Percentiles rank a stretch among this genome's conserved stretches.
phyloP scores from a whole-genome alignment of 164 flowering plant species.

The Akebia trifoliata region DNA sequence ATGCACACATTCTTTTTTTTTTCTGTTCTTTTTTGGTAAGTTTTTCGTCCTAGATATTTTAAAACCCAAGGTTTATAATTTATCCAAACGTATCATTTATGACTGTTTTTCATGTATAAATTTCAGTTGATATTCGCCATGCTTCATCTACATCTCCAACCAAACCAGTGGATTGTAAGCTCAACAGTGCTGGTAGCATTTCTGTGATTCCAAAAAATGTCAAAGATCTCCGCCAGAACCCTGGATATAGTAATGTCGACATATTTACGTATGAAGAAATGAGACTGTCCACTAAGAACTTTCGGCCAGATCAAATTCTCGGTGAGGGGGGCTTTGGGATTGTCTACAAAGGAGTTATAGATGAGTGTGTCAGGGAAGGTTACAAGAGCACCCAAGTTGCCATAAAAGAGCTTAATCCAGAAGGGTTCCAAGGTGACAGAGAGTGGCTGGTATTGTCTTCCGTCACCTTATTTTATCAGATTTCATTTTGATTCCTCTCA shows the following conservation, averaged over 20 bases:
- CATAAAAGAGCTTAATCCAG: constrained; percentile 78
- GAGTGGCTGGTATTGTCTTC: constrained; percentile 96
- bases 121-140: constrained; percentile 8
- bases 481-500: constrained; percentile 1
- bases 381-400: constrained; percentile 65
- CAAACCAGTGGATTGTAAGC: constrained; percentile 11
- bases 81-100: too few species aligned
- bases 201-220: constrained; percentile 48
- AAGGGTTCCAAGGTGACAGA: constrained; percentile 83
- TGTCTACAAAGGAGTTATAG: constrained; percentile 84
- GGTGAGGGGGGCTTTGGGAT: constrained; percentile 98
- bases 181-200: constrained; percentile 16
- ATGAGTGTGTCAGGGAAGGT: constrained; percentile 70
- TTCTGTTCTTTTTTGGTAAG: too few species aligned
- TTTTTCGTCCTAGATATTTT: too few species aligned
- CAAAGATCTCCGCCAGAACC: constrained; percentile 58
- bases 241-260: constrained; percentile 59
- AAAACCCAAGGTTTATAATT: too few species aligned
- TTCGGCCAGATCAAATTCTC: constrained; percentile 72
- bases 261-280: constrained; percentile 78
- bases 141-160: constrained; percentile 9
- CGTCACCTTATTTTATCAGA: constrained; percentile 7
- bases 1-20: too few species aligned
- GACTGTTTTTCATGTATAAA: constrained; percentile 2
- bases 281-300: constrained; percentile 76